A percentile compares a stretch with the other conserved stretches of the same genome.
These are phyloP conservation scores for Sporothrix inflata DNA, from an alignment of 2,329 filamentous ascomycete genomes.

Conservation along the genomic window DNA sequence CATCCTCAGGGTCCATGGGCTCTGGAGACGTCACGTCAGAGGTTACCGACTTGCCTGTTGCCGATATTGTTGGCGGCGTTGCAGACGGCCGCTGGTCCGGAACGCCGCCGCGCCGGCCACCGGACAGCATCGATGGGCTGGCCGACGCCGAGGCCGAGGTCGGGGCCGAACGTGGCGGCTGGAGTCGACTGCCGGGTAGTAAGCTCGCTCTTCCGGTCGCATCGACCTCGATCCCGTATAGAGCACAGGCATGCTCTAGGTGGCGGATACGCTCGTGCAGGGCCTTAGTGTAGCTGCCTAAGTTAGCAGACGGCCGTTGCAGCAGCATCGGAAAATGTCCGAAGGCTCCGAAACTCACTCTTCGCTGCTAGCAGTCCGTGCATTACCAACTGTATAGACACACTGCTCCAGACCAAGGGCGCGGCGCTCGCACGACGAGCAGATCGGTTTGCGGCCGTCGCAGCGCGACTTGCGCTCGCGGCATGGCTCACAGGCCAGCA, in stretches of 20 bases:
- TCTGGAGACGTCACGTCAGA: conserved; percentile 18
- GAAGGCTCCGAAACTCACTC: conserved; percentile 21
- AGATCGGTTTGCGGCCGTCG: conserved; percentile 50
- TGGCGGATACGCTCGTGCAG: conserved; percentile 31
- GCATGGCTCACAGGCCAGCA: conserved; percentile 48
- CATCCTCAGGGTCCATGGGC: conserved; percentile 17
- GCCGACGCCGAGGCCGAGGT: background rate
- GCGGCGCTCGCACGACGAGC: conserved; percentile 46
- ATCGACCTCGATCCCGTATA: conserved; percentile 27
- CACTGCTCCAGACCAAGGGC: conserved; percentile 32
- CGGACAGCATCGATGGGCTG: background rate
- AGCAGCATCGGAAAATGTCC: background rate
- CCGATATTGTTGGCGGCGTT: background rate
- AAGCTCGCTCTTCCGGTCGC: background rate
- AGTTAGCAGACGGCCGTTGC: background rate
- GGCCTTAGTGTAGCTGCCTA: conserved; percentile 28
- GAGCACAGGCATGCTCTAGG: conserved; percentile 28
- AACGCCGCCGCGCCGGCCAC: background rate
- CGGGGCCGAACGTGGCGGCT: background rate
- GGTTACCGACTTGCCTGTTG: background rate
- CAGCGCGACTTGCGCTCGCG: conserved; percentile 48
- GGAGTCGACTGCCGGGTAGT: background rate
- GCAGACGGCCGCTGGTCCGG: background rate
- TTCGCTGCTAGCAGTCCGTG: conserved; percentile 29
- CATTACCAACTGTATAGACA: conserved; percentile 28